These are phyloP conservation scores for Spathaspora arborariae DNA, from an alignment of 805 yeast species.

Conservation along the genomic window DNA sequence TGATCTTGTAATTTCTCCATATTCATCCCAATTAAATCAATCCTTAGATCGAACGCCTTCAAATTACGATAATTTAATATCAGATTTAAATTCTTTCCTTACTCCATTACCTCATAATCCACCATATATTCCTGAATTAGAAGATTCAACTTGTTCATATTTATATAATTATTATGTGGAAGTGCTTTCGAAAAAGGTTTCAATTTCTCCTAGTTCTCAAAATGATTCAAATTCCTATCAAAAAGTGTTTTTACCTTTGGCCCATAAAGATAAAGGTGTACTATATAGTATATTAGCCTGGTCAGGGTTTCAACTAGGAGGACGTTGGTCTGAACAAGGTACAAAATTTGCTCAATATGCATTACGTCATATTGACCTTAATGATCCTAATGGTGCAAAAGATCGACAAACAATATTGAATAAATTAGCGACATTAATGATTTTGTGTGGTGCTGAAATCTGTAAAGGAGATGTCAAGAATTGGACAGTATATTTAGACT, in stretches of 20 bases:
- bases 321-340: conserved; percentile 47
- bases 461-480: conserved; percentile 77
- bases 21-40: conserved; percentile 4
- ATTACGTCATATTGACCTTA: conserved; percentile 31
- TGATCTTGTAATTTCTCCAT: conserved; percentile 3
- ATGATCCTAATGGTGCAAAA: conserved; percentile 1
- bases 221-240: conserved; percentile 47
- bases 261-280: conserved; percentile 48
- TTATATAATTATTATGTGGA: conserved; percentile 49
- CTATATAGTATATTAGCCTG: conserved; percentile 51
- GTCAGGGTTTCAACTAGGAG: conserved; percentile 51
- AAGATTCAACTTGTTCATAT: conserved; percentile 29
- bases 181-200: conserved; percentile 38
- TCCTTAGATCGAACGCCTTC: conserved; percentile 2
- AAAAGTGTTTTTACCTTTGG: conserved; percentile 52
- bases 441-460: conserved; percentile 76
- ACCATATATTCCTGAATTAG: conserved; percentile 23
- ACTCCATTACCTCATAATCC: conserved; percentile 27
- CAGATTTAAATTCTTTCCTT: conserved; percentile 18
- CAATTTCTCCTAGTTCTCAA: conserved; percentile 44
- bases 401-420: conserved; percentile 34
- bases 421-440: conserved; percentile 61
- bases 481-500: conserved; percentile 65
- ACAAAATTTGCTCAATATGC: conserved; percentile 46
- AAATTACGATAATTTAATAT: conserved; percentile 7